Conservation (phyloP, 1,284 basidiomycete genomes). For the Butyriboletus pseudospeciosus region DNA sequence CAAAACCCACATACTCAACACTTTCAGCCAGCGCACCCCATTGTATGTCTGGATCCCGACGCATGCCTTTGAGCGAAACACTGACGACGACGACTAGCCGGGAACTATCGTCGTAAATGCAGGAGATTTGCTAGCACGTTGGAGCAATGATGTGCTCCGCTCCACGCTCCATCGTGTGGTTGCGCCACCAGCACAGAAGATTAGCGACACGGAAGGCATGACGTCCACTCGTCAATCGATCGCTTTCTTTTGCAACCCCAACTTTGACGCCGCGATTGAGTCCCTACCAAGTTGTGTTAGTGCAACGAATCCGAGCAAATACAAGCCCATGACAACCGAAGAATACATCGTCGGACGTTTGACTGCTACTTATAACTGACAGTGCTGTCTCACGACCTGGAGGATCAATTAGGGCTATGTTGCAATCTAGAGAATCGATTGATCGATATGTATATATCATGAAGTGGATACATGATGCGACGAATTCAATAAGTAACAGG, state of each 20-base stretch:
- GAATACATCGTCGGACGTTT: constrained; percentile 74
- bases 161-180: constrained; percentile 82
- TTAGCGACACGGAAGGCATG: constrained; percentile 47
- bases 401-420: background rate
- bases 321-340: constrained; percentile 65
- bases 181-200: constrained; percentile 54
- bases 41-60: constrained; percentile 45
- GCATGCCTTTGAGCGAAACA: constrained; percentile 1
- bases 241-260: constrained; percentile 86
- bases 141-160: constrained; percentile 77
- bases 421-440: constrained; percentile 4
- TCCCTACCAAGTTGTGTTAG: constrained; percentile 70
- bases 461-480: constrained; percentile 22
- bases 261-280: constrained; percentile 62
- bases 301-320: constrained; percentile 47
- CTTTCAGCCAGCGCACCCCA: constrained; percentile 70
- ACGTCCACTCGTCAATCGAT: constrained; percentile 74
- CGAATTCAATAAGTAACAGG: constrained; percentile 24
- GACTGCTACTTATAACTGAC: constrained; percentile 49
- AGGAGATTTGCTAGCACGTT: constrained; percentile 76
- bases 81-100: constrained; percentile 41
- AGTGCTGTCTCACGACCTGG: background rate
- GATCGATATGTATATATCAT: constrained; percentile 12
- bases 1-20: constrained; percentile 69
- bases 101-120: constrained; percentile 82